Conservation (phyloP, 306 rosid species). For the Sphenostylis stenocarpa region DNA sequence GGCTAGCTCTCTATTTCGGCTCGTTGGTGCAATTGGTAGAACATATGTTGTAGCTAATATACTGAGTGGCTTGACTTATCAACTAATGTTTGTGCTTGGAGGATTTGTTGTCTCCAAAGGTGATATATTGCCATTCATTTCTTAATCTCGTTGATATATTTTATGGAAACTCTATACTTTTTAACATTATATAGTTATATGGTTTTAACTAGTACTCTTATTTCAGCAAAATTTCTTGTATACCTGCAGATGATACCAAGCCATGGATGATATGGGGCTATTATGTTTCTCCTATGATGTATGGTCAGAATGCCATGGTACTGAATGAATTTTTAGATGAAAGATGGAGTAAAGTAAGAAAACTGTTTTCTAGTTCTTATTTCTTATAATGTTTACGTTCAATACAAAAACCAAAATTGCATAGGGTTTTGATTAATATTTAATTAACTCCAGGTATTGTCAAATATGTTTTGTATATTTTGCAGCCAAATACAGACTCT, state of each 20-base stretch:
- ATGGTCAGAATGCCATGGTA: slow-evolving; percentile 86
- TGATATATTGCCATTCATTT: slow-evolving; percentile 6
- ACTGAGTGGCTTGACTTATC: slow-evolving; percentile 48
- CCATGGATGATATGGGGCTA: slow-evolving; percentile 85
- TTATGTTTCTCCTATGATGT: slow-evolving; percentile 77
- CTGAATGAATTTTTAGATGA: slow-evolving; percentile 77
- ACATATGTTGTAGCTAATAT: slow-evolving; percentile 50
- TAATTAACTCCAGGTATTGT: not conserved
- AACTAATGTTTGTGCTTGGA: slow-evolving; percentile 54
- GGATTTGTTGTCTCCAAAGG: slow-evolving; percentile 63
- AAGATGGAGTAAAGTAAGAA: slow-evolving; percentile 71
- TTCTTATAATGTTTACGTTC: not conserved
- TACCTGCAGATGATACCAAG: slow-evolving; percentile 57
- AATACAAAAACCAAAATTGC: not conserved
- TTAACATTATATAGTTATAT: not conserved
- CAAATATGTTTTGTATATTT: not conserved
- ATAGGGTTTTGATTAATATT: not conserved
- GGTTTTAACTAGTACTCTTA: not conserved
- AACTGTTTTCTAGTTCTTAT: not conserved
- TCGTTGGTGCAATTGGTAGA: slow-evolving; percentile 63
- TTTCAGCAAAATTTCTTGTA: not conserved
- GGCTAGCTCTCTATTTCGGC: slow-evolving; percentile 63
- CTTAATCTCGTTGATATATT: not conserved
- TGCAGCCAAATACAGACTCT: slow-evolving; percentile 56
- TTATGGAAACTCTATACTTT: not conserved